Base-by-base conservation (phyloP, 352 stramenopile species). In the Phytophthora palmivora region DNA sequence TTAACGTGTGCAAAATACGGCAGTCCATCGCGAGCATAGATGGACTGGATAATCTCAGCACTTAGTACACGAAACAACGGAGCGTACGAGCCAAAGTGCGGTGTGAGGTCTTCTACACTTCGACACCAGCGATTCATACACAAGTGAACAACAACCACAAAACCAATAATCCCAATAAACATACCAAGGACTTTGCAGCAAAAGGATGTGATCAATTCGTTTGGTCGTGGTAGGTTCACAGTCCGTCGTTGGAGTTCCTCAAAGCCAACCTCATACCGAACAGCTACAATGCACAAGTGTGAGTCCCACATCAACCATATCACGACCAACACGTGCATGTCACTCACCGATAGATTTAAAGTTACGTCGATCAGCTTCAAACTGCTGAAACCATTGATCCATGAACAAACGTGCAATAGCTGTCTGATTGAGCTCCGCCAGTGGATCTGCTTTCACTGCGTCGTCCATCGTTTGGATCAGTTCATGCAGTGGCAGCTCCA, bases 1-100 rank as follows among this genome's bases (percentile, higher is more conserved):
- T 91, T 88, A 3, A 86, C 79, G 11, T 86, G 67, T 12, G 82
- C 72, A 59, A 90, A 92, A 54, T 90, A 92, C 22, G 82, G 72
- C 4, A 87, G 14, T 1, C 57, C 45, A 8, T 65, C 52, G 0
- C 39, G 61, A 4, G 68, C 56, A 70, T 91, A 90, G 16, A 84
- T 79, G 1, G 79, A 70, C 5, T 70, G 57, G 14, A 58, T 49
- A 4, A 90, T 37, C 51, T 92, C 84, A 0, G 72, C 64, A 37
- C 58, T 61, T 8, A 90, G 44, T 2, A 89, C 72, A 0, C 49
- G 56, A 32, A 89, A 57, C 7, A 90, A 70, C 9, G 50, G 47
- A 19, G 77, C 56, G 43, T 84, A 92, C 10, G 64, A 48, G 0
- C 84, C 84, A 46, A 89, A 92, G 34, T 90, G 76, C 10, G 68